Evolutionary conservation across 768 basidiomycete genomes (phyloP), one percentile per base, ranked within the genome.

Genomic region (Leccinum barrowsii): DNA sequence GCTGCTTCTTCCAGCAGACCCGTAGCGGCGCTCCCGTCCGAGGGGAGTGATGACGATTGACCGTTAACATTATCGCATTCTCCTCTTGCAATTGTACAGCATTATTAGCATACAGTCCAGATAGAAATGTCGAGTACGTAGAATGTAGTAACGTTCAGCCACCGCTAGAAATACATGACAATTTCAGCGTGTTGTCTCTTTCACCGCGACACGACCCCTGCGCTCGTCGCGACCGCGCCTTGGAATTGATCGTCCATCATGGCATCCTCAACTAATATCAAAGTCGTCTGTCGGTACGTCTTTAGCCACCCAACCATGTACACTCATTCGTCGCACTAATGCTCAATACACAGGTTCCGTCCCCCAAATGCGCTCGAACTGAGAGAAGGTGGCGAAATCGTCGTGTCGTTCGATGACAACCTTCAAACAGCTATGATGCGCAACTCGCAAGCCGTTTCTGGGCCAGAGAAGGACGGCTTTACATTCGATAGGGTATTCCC

Each of bases 401-500:
- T 98, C 59, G 93, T 95, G 47, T 78, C 86, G 63, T 94, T 96
- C 74, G 87, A 86, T 72, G 92, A 93, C 60, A 89, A 90, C 77
- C 77, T 92, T 30, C 88, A 89, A 66, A 90, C 91, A 2, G 92
- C 91, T 54, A 80, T 87, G 64, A 79, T 98, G 76, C 88, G 85
- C 74, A 87, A 84, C 42, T 79, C 85, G 37, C 80, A 84, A 63
- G 68, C 83, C 22, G 80, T 83, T 58, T 82, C 87, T 49, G 95
- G 94, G 2, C 90, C 94, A 49, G 95, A 97, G 79, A 96, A 86
- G 78, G 91, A 94, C 79, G 96, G 96, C 26, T 99, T 99, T 77
- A 94, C 94, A 35, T 96, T 98, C 68, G 97, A 99, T 74, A 83
- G 95, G 62, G 94, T 96, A 21, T 99, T 99, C 73, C 89, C 93